These are phyloP conservation scores for Zygotorulaspora florentina DNA, from an alignment of 805 yeast genomes.

Conservation along the genomic window DNA sequence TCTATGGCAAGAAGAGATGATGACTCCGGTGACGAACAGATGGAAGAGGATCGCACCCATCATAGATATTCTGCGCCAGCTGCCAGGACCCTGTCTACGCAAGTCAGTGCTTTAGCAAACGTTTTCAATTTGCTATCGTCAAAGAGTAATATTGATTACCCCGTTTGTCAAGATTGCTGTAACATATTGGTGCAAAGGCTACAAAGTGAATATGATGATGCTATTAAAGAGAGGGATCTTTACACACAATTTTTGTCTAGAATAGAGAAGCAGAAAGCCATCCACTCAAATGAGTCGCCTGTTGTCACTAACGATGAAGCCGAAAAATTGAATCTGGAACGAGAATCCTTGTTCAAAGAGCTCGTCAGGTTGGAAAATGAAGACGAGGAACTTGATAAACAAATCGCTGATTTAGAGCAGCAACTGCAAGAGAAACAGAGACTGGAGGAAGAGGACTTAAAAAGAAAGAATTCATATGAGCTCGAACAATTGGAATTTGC, in stretches of 20 bases:
- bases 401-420: conserved; percentile 43
- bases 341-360: conserved; percentile 18
- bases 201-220: conserved; percentile 65
- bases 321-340: conserved; percentile 25
- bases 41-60: conserved; percentile 10
- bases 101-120: conserved; percentile 52
- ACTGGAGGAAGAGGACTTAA: conserved; percentile 45
- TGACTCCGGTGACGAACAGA: conserved; percentile 21
- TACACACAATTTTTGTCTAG: conserved; percentile 71
- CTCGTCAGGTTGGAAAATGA: conserved; percentile 34
- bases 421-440: conserved; percentile 45
- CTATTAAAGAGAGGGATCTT: conserved; percentile 71
- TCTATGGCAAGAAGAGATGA: conserved; percentile 11
- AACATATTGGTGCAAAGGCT: conserved; percentile 58
- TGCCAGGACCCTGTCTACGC: conserved; percentile 41
- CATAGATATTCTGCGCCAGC: conserved; percentile 12
- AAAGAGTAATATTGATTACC: conserved; percentile 75
- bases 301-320: conserved; percentile 14
- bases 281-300: conserved; percentile 23
- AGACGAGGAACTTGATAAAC: conserved; percentile 42
- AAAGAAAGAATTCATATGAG: conserved; percentile 51
- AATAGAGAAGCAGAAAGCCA: conserved; percentile 53
- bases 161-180: conserved; percentile 86
- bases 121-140: conserved; percentile 69
- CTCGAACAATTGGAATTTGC: conserved; percentile 47